Conservation (phyloP, 1,284 basidiomycete genomes). For the Hemileia vastatrix region DNA sequence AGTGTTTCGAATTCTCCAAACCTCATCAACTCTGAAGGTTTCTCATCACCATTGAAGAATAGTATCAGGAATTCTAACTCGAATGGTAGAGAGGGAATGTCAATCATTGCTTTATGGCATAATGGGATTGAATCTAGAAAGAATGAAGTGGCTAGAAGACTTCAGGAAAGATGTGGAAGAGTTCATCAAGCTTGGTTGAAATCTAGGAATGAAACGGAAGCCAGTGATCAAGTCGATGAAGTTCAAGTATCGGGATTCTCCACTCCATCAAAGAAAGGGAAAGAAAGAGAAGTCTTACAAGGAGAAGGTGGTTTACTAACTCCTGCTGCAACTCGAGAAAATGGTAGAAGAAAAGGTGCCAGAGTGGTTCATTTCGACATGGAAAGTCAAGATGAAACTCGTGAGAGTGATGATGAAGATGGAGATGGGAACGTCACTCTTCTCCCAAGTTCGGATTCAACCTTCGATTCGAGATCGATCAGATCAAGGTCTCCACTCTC, state of each 20-base stretch:
- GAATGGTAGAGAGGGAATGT: too few relatives aligned
- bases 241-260: constrained; percentile 2
- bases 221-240: not conserved
- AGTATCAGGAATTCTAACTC: too few relatives aligned
- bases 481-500: not conserved
- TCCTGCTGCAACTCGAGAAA: constrained; percentile 26
- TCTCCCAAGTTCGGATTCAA: not conserved
- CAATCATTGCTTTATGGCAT: constrained; percentile 39
- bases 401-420: not conserved
- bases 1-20: too few relatives aligned
- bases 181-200: constrained; percentile 31
- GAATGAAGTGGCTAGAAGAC: constrained; percentile 29
- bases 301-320: constrained; percentile 7
- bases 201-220: constrained; percentile 11
- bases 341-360: constrained; percentile 25
- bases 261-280: constrained; percentile 18
- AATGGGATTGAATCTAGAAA: constrained; percentile 37
- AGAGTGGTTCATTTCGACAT: constrained; percentile 23
- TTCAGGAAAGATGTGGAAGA: constrained; percentile 28
- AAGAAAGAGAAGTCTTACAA: not conserved
- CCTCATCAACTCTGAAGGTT: too few relatives aligned
- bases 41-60: too few relatives aligned
- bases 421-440: not conserved
- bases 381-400: constrained; percentile 12
- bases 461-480: not conserved